phyloP scores from a whole-genome alignment of 345 rosid genomes.

The Salix brachista region DNA sequence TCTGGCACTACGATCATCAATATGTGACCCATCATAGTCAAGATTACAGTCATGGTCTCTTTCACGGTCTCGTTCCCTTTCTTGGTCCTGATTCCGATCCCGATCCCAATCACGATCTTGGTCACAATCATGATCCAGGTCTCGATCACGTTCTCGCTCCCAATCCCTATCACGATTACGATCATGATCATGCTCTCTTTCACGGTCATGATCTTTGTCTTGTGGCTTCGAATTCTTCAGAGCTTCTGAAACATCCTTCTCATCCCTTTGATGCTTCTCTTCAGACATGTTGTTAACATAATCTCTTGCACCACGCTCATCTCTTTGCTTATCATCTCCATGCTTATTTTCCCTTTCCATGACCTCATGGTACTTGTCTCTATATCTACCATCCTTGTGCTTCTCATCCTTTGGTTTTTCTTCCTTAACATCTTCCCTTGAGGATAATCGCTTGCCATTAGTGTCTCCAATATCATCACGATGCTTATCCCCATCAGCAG shows the following conservation, averaged over 20 bases:
- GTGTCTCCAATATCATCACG: conserved; percentile 55
- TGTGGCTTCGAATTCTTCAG: conserved; percentile 54
- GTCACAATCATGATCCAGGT: conserved; percentile 15
- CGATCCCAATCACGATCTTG: conserved; percentile 23
- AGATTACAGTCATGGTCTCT: conserved; percentile 4
- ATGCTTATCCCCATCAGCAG: conserved; percentile 54
- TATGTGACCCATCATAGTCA: conserved; percentile 34
- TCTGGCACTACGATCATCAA: conserved; percentile 54
- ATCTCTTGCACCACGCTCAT: conserved; percentile 59
- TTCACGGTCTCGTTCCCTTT: conserved; percentile 6
- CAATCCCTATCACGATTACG: conserved; percentile 33
- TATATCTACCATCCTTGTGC: conserved; percentile 51
- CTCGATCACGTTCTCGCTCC: conserved; percentile 39
- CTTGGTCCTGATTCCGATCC: conserved; percentile 27
- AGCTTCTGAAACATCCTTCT: conserved; percentile 42
- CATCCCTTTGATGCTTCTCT: conserved; percentile 54
- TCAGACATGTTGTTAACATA: conserved; percentile 43
- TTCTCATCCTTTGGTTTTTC: conserved; percentile 64
- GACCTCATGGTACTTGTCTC: conserved; percentile 51
- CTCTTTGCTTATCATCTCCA: conserved; percentile 59
- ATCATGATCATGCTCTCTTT: conserved; percentile 34
- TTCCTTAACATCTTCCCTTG: conserved; percentile 58
- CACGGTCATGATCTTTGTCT: conserved; percentile 47
- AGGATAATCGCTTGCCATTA: conserved; percentile 38
- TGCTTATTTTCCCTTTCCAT: conserved; percentile 51